Evolutionary conservation across 2,329 filamentous ascomycete species (phyloP).

Genomic region (Blastomyces silverae): DNA sequence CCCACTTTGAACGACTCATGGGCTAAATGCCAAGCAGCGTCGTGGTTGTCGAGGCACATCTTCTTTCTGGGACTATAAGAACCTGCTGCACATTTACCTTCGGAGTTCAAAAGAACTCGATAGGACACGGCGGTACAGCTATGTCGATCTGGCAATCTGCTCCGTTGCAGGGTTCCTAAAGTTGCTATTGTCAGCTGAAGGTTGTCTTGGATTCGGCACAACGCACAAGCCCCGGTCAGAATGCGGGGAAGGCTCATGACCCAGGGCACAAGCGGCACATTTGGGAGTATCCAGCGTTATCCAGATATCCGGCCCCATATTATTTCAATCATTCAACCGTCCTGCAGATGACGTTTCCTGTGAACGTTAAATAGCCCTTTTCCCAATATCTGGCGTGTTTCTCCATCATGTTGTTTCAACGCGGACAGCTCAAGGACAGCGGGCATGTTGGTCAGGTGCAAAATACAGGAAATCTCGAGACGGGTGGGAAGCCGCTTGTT

Average conservation of each 20-base stretch:
- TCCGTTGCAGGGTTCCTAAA: neutral
- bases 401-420: conserved; percentile 11
- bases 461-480: neutral
- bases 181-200: neutral
- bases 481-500: conserved; percentile 19
- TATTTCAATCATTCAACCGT: neutral
- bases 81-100: neutral
- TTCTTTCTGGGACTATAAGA: neutral
- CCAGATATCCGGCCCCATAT: neutral
- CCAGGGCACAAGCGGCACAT: neutral
- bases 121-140: neutral
- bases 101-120: neutral
- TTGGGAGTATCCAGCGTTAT: neutral
- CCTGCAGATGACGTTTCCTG: neutral
- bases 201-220: neutral
- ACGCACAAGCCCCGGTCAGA: neutral
- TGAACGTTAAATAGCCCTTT: neutral
- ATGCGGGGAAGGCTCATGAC: conserved; percentile 8
- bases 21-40: neutral
- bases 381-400: neutral
- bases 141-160: neutral
- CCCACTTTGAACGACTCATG: neutral
- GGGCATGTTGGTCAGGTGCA: neutral
- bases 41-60: neutral
- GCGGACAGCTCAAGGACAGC: conserved; percentile 11